Evolutionary conservation across 805 yeast species (phyloP).

Genomic region (Torulaspora indica): DNA sequence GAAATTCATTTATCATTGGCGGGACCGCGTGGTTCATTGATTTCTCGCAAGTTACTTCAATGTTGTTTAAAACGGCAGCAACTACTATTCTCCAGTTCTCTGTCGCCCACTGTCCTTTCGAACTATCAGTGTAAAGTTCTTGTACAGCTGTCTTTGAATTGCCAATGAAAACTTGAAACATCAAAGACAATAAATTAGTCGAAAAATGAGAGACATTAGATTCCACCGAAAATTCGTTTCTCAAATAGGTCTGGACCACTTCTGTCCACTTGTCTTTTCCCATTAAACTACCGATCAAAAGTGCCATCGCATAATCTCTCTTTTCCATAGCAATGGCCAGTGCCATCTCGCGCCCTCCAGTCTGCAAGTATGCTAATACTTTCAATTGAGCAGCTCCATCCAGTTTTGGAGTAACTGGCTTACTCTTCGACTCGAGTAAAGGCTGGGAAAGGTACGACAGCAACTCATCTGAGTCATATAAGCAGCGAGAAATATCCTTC

Average conservation of each 20-base stretch:
- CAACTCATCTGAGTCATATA: constrained; percentile 35
- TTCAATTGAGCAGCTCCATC: constrained; percentile 34
- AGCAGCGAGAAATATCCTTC: constrained; percentile 34
- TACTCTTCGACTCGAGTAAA: constrained; percentile 9
- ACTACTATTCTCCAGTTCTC: constrained; percentile 49
- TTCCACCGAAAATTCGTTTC: constrained; percentile 42
- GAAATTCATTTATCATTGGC: constrained; percentile 37
- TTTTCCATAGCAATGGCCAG: constrained; percentile 55
- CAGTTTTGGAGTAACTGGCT: constrained; percentile 40
- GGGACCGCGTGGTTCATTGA: constrained; percentile 20
- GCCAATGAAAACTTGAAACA: constrained; percentile 63
- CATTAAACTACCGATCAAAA: constrained; percentile 61
- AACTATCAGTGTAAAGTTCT: constrained; percentile 40
- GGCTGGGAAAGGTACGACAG: constrained; percentile 26
- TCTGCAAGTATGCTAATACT: constrained; percentile 42
- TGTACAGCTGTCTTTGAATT: constrained; percentile 50
- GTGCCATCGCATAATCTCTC: constrained; percentile 72
- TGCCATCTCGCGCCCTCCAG: constrained; percentile 66
- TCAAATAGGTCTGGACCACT: constrained; percentile 55
- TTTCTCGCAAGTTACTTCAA: constrained; percentile 10
- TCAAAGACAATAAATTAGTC: constrained; percentile 44
- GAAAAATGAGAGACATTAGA: constrained; percentile 37
- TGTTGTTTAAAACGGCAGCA: constrained; percentile 39
- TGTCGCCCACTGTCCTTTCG: constrained; percentile 46
- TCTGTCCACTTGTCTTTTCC: constrained; percentile 58